Evolutionary conservation across 1,139 yeast genomes (phyloP).

Genomic region (Blastobotrys arbuscula): DNA sequence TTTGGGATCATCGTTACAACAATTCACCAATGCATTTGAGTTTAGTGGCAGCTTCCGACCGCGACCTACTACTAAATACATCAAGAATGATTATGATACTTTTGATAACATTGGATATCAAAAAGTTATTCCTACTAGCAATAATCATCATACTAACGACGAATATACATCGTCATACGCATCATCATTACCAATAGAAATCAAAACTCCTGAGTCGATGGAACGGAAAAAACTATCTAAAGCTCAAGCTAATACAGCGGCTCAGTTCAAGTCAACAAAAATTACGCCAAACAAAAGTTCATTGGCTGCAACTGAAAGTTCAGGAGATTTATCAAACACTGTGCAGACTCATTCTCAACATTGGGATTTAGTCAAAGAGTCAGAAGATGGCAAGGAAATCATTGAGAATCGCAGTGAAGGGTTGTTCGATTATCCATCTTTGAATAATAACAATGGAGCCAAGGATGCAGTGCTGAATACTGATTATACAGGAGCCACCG

Average conservation of each 20-base stretch:
- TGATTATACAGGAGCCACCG: constrained; percentile 5
- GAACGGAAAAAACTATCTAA: not conserved
- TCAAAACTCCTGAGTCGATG: not conserved
- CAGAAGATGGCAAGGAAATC: not conserved
- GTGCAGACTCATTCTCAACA: not conserved
- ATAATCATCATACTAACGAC: not conserved
- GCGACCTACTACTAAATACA: constrained; percentile 15
- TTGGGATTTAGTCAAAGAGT: not conserved
- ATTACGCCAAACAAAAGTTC: not conserved
- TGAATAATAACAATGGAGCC: not conserved
- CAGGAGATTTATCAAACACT: not conserved
- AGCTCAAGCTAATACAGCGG: not conserved
- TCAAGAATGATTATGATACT: constrained; percentile 11
- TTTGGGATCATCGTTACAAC: constrained; percentile 17
- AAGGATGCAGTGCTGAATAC: not conserved
- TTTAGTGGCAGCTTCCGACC: constrained; percentile 17
- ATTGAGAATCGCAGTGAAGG: not conserved
- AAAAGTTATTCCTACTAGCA: not conserved
- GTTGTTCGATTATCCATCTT: not conserved
- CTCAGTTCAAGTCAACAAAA: not conserved
- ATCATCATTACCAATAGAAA: constrained; percentile 22
- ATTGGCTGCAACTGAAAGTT: not conserved
- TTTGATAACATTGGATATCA: not conserved
- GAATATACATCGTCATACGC: constrained; percentile 17
- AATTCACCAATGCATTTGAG: constrained; percentile 6